These are phyloP conservation scores for Cucurbita argyrosperma DNA, from an alignment of 306 rosid species.

Conservation along the genomic window DNA sequence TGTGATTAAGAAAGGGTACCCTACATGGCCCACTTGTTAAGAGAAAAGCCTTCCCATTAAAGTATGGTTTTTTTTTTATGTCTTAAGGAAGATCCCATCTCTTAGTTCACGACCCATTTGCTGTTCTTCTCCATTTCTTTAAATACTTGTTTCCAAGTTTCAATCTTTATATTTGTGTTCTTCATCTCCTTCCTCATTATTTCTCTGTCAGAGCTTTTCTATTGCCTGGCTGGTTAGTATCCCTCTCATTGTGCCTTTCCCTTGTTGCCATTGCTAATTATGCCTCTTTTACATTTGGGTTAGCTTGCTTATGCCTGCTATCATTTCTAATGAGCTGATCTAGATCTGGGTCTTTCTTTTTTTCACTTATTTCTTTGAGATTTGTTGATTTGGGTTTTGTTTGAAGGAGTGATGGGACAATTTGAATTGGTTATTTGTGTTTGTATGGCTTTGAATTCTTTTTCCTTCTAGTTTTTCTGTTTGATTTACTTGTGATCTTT, in stretches of 20 bases:
- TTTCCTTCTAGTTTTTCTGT: background rate
- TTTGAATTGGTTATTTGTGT: background rate
- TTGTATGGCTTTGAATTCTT: background rate
- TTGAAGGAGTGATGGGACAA: background rate
- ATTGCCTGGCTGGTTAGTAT: background rate
- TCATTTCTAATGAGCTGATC: background rate
- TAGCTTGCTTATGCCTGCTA: background rate
- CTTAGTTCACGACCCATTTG: slow-evolving; percentile 4
- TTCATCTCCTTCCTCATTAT: slow-evolving; percentile 1
- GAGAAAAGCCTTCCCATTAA: slow-evolving; percentile 20
- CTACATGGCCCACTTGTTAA: slow-evolving; percentile 6
- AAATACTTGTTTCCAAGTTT: slow-evolving; percentile 27
- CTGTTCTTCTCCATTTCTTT: slow-evolving; percentile 31
- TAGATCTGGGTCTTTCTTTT: slow-evolving; percentile 6
- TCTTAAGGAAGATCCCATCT: background rate
- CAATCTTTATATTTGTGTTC: slow-evolving; percentile 18
- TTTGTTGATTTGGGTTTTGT: background rate
- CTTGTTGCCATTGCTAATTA: background rate
- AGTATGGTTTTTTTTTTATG: slow-evolving; percentile 4
- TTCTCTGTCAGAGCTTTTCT: background rate
- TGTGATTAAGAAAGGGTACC: slow-evolving; percentile 52
- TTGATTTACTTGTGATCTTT: slow-evolving; percentile 1
- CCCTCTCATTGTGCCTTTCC: too few species aligned
- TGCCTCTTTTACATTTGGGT: background rate
- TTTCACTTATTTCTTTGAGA: background rate